A percentile compares a stretch with the other conserved stretches of the same genome.
These are phyloP conservation scores for Tricholoma bakamatsutake DNA, from an alignment of 768 basidiomycete species.

Conservation along the genomic window DNA sequence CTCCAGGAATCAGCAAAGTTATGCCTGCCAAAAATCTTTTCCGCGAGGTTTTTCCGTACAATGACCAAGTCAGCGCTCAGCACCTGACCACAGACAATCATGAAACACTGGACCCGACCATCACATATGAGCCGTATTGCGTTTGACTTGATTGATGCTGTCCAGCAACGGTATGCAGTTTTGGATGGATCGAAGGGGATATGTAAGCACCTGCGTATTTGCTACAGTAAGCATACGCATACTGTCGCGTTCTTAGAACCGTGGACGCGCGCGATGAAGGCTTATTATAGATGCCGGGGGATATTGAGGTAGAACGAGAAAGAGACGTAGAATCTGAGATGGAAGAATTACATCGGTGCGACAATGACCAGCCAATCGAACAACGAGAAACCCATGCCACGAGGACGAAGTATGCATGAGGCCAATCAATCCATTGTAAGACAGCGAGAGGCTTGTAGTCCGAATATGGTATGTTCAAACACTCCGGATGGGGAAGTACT, in stretches of 20 bases:
- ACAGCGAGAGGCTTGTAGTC: not conserved
- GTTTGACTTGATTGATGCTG: not conserved
- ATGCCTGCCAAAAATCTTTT: not conserved
- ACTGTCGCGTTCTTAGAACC: not conserved
- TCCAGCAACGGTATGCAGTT: not conserved
- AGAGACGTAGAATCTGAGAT: not conserved
- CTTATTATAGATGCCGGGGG: not conserved
- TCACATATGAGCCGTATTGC: not conserved
- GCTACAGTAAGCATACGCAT: not conserved
- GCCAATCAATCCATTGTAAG: not conserved
- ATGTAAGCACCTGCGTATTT: not conserved
- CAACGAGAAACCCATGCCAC: not conserved
- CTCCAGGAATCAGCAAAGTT: not conserved
- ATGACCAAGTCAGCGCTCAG: no score
- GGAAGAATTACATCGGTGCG: not conserved
- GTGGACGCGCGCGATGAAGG: not conserved
- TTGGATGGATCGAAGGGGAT: not conserved
- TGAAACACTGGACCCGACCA: no score
- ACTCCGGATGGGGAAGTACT: slow-evolving; percentile 14
- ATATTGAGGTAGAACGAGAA: not conserved
- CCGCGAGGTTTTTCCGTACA: no score
- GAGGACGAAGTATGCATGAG: not conserved
- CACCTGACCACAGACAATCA: no score
- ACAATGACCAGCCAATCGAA: no score
- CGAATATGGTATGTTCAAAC: slow-evolving; percentile 8